phyloP scores from a whole-genome alignment of 306 rosid genomes.

The Clitoria ternatea region DNA sequence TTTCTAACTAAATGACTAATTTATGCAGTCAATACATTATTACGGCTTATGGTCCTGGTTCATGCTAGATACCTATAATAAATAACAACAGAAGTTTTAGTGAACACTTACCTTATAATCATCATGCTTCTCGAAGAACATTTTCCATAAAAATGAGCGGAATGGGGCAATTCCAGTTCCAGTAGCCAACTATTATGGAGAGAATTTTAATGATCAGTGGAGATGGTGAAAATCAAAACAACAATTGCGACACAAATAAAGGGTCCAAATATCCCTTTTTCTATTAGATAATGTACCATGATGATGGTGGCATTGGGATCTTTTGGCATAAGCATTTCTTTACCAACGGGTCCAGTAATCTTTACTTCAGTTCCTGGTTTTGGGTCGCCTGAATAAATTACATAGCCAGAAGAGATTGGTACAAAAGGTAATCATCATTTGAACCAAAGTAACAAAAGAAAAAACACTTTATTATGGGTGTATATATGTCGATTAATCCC shows the following conservation, averaged over 20 bases:
- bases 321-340: constrained; percentile 99
- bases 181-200: constrained; percentile 78
- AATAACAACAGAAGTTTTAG: neutral
- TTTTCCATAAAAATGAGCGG: constrained; percentile 92
- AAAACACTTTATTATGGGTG: neutral
- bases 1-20: no score
- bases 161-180: constrained; percentile 99
- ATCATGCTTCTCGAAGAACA: constrained; percentile 91
- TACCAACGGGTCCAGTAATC: constrained; percentile 92
- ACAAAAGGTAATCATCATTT: neutral
- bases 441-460: neutral
- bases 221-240: neutral
- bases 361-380: constrained; percentile 81
- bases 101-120: constrained; percentile 65
- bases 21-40: neutral
- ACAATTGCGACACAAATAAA: neutral
- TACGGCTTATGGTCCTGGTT: neutral
- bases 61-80: neutral
- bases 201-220: constrained; percentile 13
- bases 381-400: constrained; percentile 77
- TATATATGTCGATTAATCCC: no score
- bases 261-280: neutral
- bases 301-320: constrained; percentile 87
- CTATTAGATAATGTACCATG: constrained; percentile 53
- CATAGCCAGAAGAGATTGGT: neutral